Percentiles rank a stretch among this genome's conserved stretches.
Evolutionary conservation across 75 land plant species (phyloP).

Genomic region (Pseudotsuga menziesii): DNA sequence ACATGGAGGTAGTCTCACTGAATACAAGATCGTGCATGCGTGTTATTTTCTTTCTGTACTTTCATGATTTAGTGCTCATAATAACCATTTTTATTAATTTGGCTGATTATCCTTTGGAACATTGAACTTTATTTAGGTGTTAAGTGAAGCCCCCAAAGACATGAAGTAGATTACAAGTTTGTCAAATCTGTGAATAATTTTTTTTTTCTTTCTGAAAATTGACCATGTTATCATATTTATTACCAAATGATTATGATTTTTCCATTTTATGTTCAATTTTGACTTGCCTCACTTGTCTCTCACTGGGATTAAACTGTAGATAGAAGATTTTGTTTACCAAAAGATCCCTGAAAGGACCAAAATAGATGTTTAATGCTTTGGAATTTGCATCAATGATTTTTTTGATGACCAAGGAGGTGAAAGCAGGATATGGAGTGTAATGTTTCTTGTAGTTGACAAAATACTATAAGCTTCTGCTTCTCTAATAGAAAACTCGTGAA

Average conservation of each 20-base stretch:
- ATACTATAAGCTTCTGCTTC: no score
- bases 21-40: background rate
- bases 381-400: no score
- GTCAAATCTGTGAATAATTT: background rate
- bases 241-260: background rate
- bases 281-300: background rate
- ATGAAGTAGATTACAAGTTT: background rate
- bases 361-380: background rate
- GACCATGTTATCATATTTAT: background rate
- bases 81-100: no score
- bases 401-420: background rate
- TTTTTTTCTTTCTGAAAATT: background rate
- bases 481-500: no score
- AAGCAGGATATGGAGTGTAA: background rate
- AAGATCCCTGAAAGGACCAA: background rate
- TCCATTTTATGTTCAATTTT: background rate
- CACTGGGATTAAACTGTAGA: background rate
- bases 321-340: background rate
- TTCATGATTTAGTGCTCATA: background rate
- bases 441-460: background rate
- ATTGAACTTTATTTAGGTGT: background rate
- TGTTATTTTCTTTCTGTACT: background rate
- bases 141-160: background rate
- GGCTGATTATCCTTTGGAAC: background rate
- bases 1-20: constrained; percentile 81